Percentiles rank a stretch among this genome's conserved stretches.
phyloP scores from a whole-genome alignment of 2,329 filamentous ascomycete species.

The Phialophora macrospora region DNA sequence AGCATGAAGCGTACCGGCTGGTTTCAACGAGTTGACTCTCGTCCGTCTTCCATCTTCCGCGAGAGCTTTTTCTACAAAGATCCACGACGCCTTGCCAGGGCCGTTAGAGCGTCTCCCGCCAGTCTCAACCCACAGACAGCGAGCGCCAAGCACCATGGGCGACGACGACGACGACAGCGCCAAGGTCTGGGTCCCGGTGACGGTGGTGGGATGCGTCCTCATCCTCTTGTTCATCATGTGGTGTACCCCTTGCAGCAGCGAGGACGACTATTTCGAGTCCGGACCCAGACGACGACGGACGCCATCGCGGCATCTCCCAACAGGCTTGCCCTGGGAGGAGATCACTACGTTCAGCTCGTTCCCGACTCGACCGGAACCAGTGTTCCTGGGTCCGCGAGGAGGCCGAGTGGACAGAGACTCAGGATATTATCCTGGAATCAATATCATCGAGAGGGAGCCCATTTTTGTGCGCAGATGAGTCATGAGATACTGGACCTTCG shows the following conservation, averaged over 20 bases:
- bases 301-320: constrained; percentile 25
- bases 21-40: neutral
- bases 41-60: neutral
- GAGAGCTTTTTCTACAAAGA: neutral
- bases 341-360: constrained; percentile 17
- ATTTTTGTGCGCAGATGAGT: constrained; percentile 14
- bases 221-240: constrained; percentile 13
- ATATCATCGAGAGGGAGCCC: constrained; percentile 29
- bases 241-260: constrained; percentile 8
- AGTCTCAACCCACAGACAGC: neutral
- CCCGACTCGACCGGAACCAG: constrained; percentile 18
- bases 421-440: constrained; percentile 16
- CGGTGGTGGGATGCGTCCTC: constrained; percentile 23
- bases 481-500: no score
- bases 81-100: neutral
- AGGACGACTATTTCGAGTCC: constrained; percentile 14
- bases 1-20: neutral
- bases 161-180: constrained; percentile 13
- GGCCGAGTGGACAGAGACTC: constrained; percentile 3
- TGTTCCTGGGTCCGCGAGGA: constrained; percentile 11
- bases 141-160: constrained; percentile 13
- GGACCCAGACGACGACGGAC: constrained; percentile 10
- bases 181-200: constrained; percentile 31
- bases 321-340: constrained; percentile 23
- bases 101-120: neutral